Conservation (phyloP, 2,329 filamentous ascomycete genomes). For the Hymenoscyphus infarciens region DNA sequence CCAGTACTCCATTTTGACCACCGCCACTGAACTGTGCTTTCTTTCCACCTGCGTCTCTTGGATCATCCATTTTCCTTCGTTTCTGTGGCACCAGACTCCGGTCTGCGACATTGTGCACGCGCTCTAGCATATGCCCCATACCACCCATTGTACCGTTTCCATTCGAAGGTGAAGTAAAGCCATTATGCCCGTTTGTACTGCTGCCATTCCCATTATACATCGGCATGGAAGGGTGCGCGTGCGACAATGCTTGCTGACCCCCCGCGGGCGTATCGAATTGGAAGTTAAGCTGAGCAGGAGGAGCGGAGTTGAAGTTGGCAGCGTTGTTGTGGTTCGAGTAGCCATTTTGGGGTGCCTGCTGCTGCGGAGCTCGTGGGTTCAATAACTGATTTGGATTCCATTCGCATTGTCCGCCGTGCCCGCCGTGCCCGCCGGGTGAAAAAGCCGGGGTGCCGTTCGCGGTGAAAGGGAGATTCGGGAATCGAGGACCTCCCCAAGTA, state of each 20-base stretch:
- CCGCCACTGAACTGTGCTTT: constrained; percentile 44
- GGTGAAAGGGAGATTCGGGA: constrained; percentile 22
- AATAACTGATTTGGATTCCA: constrained; percentile 44
- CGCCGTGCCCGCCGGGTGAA: constrained; percentile 9
- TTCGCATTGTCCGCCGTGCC: too few relatives aligned
- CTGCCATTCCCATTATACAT: constrained; percentile 8
- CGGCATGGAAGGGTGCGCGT: constrained; percentile 6
- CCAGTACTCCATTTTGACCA: constrained; percentile 56
- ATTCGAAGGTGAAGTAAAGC: constrained; percentile 26
- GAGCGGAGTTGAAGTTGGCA: constrained; percentile 10
- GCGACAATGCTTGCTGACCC: constrained; percentile 14
- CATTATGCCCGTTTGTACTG: constrained; percentile 18
- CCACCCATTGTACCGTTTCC: constrained; percentile 36
- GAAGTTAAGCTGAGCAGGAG: constrained; percentile 27
- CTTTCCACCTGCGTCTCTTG: constrained; percentile 40
- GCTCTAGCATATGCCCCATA: constrained; percentile 65
- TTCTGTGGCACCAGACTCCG: constrained; percentile 62
- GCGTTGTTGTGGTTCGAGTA: constrained; percentile 8
- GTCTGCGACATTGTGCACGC: constrained; percentile 69
- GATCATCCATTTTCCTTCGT: constrained; percentile 55
- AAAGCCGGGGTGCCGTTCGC: constrained; percentile 23
- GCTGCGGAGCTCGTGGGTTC: constrained; percentile 40
- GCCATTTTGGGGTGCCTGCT: constrained; percentile 18
- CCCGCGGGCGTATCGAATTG: constrained; percentile 34
- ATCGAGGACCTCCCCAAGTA: constrained; percentile 27